These are phyloP conservation scores for Pyrus pyrifolia DNA, from an alignment of 306 rosid genomes.

Conservation along the genomic window DNA sequence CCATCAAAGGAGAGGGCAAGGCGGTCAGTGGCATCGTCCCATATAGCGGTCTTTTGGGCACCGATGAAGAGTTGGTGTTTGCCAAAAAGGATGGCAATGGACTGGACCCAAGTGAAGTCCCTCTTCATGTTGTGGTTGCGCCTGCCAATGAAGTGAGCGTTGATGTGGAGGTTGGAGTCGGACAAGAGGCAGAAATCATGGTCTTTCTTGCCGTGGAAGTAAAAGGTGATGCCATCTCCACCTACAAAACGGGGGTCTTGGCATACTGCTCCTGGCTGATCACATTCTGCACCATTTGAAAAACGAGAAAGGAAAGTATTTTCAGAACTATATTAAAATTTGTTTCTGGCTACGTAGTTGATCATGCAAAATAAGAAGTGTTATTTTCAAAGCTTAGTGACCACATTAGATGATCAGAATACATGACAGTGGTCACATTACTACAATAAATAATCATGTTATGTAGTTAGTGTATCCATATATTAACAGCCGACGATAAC, in stretches of 20 bases:
- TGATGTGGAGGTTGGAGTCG: constrained; percentile 58
- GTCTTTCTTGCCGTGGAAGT: constrained; percentile 27
- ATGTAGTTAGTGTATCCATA: no score
- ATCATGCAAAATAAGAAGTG: neutral
- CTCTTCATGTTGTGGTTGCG: constrained; percentile 39
- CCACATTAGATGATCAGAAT: neutral
- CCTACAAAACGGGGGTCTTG: constrained; percentile 42
- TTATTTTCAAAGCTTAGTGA: neutral
- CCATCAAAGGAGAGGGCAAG: constrained; percentile 35
- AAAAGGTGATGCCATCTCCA: constrained; percentile 27
- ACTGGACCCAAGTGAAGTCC: constrained; percentile 57
- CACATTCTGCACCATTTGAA: constrained; percentile 17
- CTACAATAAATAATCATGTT: no score
- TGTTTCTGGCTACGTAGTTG: no score
- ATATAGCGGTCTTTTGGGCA: constrained; percentile 34
- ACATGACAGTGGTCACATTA: neutral
- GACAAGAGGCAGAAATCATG: constrained; percentile 50
- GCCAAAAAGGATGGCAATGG: constrained; percentile 49
- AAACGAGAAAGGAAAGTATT: neutral
- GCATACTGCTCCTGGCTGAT: constrained; percentile 36
- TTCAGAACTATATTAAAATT: neutral
- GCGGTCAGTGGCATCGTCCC: constrained; percentile 46
- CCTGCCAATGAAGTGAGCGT: constrained; percentile 58
- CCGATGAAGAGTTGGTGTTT: constrained; percentile 41
- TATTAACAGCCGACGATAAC: no score